phyloP scores from a whole-genome alignment of 805 yeast genomes.

The Candida yuanshanica region DNA sequence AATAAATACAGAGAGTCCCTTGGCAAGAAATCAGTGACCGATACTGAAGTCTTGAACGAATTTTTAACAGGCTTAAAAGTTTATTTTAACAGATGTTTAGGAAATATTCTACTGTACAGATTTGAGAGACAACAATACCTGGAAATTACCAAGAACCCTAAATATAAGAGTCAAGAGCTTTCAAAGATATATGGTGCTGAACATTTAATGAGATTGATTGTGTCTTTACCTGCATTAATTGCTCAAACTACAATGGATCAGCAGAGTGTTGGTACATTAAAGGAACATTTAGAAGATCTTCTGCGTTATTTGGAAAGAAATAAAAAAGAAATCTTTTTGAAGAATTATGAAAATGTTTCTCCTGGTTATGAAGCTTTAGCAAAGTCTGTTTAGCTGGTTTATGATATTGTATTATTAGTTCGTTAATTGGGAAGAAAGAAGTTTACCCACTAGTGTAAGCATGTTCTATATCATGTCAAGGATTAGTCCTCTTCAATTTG shows the following conservation, averaged over 20 bases:
- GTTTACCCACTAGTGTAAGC: neutral
- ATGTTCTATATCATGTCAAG: too few relatives aligned
- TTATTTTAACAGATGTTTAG: slow-evolving; percentile 71
- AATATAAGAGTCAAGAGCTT: slow-evolving; percentile 29
- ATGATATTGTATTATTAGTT: neutral
- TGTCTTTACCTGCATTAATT: slow-evolving; percentile 77
- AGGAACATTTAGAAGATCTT: slow-evolving; percentile 49
- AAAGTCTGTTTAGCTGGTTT: slow-evolving; percentile 11
- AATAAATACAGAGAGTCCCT: slow-evolving; percentile 38
- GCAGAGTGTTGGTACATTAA: slow-evolving; percentile 54
- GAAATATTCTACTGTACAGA: slow-evolving; percentile 63
- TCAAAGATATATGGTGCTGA: slow-evolving; percentile 69
- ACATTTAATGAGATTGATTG: slow-evolving; percentile 72
- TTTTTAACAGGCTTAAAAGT: slow-evolving; percentile 61
- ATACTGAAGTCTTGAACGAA: slow-evolving; percentile 51
- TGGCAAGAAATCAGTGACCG: slow-evolving; percentile 26
- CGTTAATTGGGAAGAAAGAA: neutral
- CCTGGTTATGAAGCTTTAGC: slow-evolving; percentile 41
- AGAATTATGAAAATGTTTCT: slow-evolving; percentile 44
- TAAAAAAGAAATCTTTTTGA: slow-evolving; percentile 30
- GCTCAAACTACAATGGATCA: slow-evolving; percentile 76
- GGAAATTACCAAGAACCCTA: slow-evolving; percentile 36
- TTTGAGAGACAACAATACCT: slow-evolving; percentile 73
- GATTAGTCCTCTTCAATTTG: too few relatives aligned
- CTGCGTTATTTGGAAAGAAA: slow-evolving; percentile 46